Conservation (phyloP, 495 filamentous ascomycete genomes). For the Aspergillus kassunensis region DNA sequence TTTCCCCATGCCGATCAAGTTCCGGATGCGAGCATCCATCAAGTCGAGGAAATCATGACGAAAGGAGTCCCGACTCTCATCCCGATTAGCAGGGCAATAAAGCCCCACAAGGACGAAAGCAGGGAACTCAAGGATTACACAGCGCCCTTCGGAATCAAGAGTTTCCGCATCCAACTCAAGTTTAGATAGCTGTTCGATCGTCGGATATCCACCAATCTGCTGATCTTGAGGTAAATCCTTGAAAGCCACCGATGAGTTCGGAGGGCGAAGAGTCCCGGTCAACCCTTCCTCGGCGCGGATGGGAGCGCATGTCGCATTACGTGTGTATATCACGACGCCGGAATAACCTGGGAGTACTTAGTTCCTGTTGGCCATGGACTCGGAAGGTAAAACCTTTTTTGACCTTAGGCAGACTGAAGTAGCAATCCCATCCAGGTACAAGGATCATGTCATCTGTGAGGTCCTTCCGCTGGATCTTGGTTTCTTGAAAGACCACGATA, state of each 20-base stretch:
- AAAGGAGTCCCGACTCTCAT: slow-evolving; percentile 80
- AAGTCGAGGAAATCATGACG: slow-evolving; percentile 74
- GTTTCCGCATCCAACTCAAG: slow-evolving; percentile 60
- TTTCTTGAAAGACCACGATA: slow-evolving; percentile 92
- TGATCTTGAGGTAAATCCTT: slow-evolving; percentile 71
- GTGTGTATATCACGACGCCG: slow-evolving; percentile 90
- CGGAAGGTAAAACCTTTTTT: slow-evolving; percentile 70
- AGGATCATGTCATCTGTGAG: slow-evolving; percentile 94
- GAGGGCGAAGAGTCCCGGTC: slow-evolving; percentile 73
- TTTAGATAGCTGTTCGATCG: slow-evolving; percentile 55
- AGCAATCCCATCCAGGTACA: slow-evolving; percentile 94
- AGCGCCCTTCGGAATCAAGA: slow-evolving; percentile 89
- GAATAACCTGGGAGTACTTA: slow-evolving; percentile 69
- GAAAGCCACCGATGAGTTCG: slow-evolving; percentile 70
- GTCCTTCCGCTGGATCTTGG: slow-evolving; percentile 95
- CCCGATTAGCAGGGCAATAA: slow-evolving; percentile 84
- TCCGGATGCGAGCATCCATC: slow-evolving; percentile 77
- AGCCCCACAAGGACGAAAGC: slow-evolving; percentile 90
- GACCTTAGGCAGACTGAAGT: slow-evolving; percentile 84
- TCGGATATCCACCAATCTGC: slow-evolving; percentile 90
- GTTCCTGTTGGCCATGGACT: neutral
- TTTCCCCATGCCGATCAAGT: slow-evolving; percentile 76
- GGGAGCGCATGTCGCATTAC: slow-evolving; percentile 81
- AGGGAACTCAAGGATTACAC: slow-evolving; percentile 90
- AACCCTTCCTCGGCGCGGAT: slow-evolving; percentile 93